phyloP scores from a whole-genome alignment of 306 rosid genomes.

The Senna siamea region DNA sequence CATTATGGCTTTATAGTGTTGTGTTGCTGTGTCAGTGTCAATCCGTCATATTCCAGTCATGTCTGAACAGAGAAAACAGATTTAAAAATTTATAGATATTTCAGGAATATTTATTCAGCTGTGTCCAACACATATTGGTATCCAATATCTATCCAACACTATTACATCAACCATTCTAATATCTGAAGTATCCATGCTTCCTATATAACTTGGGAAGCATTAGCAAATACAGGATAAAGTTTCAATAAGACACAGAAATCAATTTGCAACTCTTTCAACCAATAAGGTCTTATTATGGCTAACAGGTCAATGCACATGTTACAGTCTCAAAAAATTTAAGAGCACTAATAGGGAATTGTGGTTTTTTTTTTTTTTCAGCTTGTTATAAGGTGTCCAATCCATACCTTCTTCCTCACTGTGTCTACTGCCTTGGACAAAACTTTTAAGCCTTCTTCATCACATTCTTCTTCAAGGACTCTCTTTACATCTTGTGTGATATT shows the following conservation, averaged over 20 bases:
- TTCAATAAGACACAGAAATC: neutral
- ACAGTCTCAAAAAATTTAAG: no score
- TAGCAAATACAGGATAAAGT: neutral
- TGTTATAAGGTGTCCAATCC: constrained; percentile 3
- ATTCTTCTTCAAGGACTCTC: constrained; percentile 78
- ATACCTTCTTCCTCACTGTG: constrained; percentile 89
- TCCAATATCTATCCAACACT: no score
- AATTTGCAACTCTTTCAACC: neutral
- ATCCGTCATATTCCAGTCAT: neutral
- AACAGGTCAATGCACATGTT: neutral
- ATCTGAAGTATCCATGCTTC: neutral
- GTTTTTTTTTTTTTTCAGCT: neutral
- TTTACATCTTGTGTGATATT: constrained; percentile 79
- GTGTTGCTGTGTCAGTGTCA: neutral
- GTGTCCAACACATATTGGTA: neutral
- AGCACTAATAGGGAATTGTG: no score
- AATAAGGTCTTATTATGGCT: neutral
- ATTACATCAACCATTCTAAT: neutral
- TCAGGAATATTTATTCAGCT: neutral
- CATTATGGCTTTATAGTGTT: no score
- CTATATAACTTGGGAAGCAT: neutral
- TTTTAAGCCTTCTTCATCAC: constrained; percentile 87
- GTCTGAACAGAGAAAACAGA: neutral
- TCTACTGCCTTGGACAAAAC: constrained; percentile 86
- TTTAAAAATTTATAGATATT: neutral